Evolutionary conservation across 208 protist species (phyloP).

Genomic region (Leishmania aethiopica): DNA sequence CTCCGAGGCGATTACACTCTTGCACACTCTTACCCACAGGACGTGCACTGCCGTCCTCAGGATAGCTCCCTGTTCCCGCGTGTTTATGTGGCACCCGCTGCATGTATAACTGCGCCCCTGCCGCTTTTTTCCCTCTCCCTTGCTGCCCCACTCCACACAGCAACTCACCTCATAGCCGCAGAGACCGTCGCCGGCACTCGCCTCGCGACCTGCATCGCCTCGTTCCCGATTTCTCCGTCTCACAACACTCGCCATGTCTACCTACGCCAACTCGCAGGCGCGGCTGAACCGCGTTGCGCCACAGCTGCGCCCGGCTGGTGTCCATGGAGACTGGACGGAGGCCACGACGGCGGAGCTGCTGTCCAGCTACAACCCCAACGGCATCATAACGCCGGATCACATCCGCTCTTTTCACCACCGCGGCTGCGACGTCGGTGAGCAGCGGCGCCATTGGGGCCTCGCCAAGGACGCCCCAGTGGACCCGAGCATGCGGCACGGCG

Average conservation of each 20-base stretch:
- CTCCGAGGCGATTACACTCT: background rate
- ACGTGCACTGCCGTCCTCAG: background rate
- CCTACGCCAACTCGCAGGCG: constrained; percentile 39
- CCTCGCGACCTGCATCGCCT: background rate
- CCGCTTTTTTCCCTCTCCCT: background rate
- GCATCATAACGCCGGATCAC: constrained; percentile 55
- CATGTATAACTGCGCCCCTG: background rate
- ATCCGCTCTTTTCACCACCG: constrained; percentile 68
- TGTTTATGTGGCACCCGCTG: background rate
- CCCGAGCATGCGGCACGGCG: constrained; percentile 48
- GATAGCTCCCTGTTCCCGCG: no score
- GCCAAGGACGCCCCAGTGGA: constrained; percentile 58
- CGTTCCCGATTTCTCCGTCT: background rate
- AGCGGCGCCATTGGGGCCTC: constrained; percentile 49
- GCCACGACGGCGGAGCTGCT: constrained; percentile 60
- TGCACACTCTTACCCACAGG: background rate
- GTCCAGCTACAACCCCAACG: constrained; percentile 66
- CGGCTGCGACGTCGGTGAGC: constrained; percentile 57
- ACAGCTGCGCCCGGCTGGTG: constrained; percentile 73
- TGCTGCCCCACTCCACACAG: background rate
- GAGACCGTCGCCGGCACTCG: constrained; percentile 1
- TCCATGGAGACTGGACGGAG: constrained; percentile 46
- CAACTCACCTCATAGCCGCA: background rate
- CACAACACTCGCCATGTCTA: constrained; percentile 26
- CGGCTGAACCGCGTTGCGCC: constrained; percentile 70